Evolutionary conservation across 2,329 filamentous ascomycete genomes (phyloP), one percentile per base, ranked within the genome.

Genomic region (Westerdykella aurantiaca): DNA sequence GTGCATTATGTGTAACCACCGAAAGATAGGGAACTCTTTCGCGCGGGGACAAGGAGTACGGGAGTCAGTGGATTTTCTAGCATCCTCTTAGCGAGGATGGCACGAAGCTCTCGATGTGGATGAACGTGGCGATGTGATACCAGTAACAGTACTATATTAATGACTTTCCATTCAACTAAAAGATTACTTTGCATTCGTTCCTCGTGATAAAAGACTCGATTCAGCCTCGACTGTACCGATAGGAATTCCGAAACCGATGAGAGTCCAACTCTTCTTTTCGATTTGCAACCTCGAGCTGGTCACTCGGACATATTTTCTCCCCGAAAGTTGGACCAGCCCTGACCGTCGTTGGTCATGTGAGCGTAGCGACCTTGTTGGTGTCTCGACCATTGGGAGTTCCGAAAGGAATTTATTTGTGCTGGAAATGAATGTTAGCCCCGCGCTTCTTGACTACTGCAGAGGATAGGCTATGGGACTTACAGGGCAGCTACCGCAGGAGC

Each of bases 401-500:
- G 18, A 23, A 21, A 23, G 16, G 18, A 17, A 42, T 38, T 55
- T 55, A 57, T 54, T 54, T 56, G 43, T 48, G 51, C 51, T 54
- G 11, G 25, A 4, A 38, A 21, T 14, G 6, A 4, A 29, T 17
- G 16, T 13, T 10, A 34, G 5, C 42, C n/a, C n/a, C 25, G 25
- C 39, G 13, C 31, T 21, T 12, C 22, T 14, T 16, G n/a, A 14
- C 46, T 35, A 44, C 38, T 7, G 37, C 29, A 1, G 25, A 10
- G 5, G 18, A 6, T 3, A 21, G 6, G 18, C 18, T 16, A 7
- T 10, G 33, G 10, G 13, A 22, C 57, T 6, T 58, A 60, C 57
- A 31, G 56, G 56, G 55, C 56, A 60, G 47, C 44, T 51, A 41
- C 56, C 56, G 48, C 57, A 60, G 31, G 39, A 45, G 55, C 57